These are phyloP conservation scores for Talaromyces sp. DNA, from an alignment of 2,329 filamentous ascomycete genomes.

Conservation along the genomic window DNA sequence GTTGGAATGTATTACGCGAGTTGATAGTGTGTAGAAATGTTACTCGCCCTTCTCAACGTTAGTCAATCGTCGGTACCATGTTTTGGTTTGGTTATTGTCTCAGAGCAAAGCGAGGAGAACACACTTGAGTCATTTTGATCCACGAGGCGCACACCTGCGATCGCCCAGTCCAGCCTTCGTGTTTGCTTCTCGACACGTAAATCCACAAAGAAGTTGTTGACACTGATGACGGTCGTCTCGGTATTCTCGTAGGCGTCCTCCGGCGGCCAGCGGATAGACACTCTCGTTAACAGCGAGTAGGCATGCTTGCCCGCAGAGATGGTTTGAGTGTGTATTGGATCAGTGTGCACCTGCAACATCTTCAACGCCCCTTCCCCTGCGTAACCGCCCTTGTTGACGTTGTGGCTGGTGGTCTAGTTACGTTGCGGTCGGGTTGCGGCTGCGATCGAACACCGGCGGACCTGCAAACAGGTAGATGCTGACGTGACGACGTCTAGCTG, in stretches of 20 bases:
- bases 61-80: neutral
- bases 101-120: neutral
- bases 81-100: too few relatives aligned
- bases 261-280: conserved; percentile 45
- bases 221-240: conserved; percentile 44
- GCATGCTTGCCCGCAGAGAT: conserved; percentile 17
- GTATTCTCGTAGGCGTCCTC: conserved; percentile 42
- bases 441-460: conserved; percentile 10
- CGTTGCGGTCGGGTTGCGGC: neutral
- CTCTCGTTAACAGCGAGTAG: conserved; percentile 35
- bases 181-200: conserved; percentile 39
- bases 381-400: neutral
- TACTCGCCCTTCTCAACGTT: conserved; percentile 9
- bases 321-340: conserved; percentile 17
- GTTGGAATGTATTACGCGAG: conserved; percentile 18
- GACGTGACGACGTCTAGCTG: conserved; percentile 5
- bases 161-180: conserved; percentile 41
- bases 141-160: conserved; percentile 41
- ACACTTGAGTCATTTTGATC: conserved; percentile 22
- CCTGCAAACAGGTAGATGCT: conserved; percentile 9
- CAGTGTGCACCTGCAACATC: conserved; percentile 14
- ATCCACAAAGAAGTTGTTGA: conserved; percentile 45
- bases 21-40: conserved; percentile 18
- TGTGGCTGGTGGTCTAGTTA: neutral
- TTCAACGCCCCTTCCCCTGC: conserved; percentile 12